Evolutionary conservation across 805 yeast genomes (phyloP), one percentile per base, ranked within the genome.

Genomic region (Candida boidinii): DNA sequence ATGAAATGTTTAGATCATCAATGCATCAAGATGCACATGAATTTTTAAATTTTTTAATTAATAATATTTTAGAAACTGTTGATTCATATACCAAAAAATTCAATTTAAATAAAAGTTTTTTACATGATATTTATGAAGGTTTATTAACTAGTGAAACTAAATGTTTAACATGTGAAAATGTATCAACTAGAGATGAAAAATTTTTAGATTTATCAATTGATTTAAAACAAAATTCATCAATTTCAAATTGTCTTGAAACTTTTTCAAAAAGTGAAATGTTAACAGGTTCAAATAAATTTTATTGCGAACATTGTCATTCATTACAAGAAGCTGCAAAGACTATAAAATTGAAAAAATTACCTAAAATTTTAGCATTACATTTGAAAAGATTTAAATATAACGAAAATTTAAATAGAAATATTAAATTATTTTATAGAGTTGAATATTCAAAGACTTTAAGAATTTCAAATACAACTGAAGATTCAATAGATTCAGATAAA

Each of bases 21-120:
- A 88, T 87, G 95, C 98, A 92, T 54, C 98, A 92, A 53, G 98
- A 92, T 63, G 96, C 97, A 5, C 98, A 92, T 57, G 98, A 92
- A 58, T 92, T 92, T 56, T 68, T 88, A 51, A 90, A 88, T 53
- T 88, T 83, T 49, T 54, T 88, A 44, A 63, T 92, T 33, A 92
- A 92, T 55, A 72, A 62, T 43, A 64, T 66, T 14, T 60, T 70
- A 11, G 87, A 83, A 41, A 67, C 81, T 13, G 57, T 68, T 18
- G 70, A 65, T 28, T 36, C 19, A 9, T 54, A 56, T 37, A 38
- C 39, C 23, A 45, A 45, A 13, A 38, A 38, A 13, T 33, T 33
- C 4, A 27, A 31, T 11, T 27, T 24, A 4, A 31, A 31, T 12
- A 31, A 44, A 4, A 29, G 34, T n/a, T 33, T 26, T 4, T 66